A percentile compares a stretch with the other conserved stretches of the same genome.
phyloP scores from a whole-genome alignment of 2,329 filamentous ascomycete species.

The Neofusicoccum parvum region DNA sequence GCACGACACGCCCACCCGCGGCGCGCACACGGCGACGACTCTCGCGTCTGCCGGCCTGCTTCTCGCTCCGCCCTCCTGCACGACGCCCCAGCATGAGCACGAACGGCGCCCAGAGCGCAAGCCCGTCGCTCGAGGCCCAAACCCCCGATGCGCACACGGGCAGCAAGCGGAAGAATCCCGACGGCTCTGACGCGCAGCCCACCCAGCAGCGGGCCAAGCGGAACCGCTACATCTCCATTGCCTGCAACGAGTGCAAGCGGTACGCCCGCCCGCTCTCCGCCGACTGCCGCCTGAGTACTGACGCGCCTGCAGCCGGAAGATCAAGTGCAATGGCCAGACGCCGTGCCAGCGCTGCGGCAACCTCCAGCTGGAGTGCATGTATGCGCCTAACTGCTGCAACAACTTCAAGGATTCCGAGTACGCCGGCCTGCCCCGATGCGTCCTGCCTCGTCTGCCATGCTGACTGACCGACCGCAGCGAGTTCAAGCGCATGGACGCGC shows the following conservation, averaged over 20 bases:
- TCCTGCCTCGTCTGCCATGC: background rate
- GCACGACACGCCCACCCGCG: background rate
- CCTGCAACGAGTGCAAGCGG: conserved; percentile 56
- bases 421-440: conserved; percentile 25
- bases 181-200: conserved; percentile 30
- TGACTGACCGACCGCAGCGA: conserved; percentile 53
- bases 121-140: conserved; percentile 32
- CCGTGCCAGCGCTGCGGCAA: conserved; percentile 68
- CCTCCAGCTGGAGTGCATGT: conserved; percentile 64
- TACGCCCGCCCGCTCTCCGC: conserved; percentile 25
- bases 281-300: background rate
- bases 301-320: conserved; percentile 68
- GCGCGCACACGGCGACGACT: conserved; percentile 7
- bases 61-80: background rate
- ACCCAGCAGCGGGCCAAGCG: conserved; percentile 61
- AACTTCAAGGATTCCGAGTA: conserved; percentile 87
- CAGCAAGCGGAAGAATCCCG: conserved; percentile 46
- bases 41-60: background rate
- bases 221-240: conserved; percentile 69
- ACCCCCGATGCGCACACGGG: conserved; percentile 21
- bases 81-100: conserved; percentile 14
- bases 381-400: conserved; percentile 71
- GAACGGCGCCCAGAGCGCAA: conserved; percentile 38
- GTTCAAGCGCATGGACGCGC: conserved; percentile 77
- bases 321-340: conserved; percentile 68